Percentiles rank a stretch among this genome's conserved stretches.
These are phyloP conservation scores for Chenopodium suecicum DNA, from an alignment of 148 eudicot genomes.

Conservation along the genomic window DNA sequence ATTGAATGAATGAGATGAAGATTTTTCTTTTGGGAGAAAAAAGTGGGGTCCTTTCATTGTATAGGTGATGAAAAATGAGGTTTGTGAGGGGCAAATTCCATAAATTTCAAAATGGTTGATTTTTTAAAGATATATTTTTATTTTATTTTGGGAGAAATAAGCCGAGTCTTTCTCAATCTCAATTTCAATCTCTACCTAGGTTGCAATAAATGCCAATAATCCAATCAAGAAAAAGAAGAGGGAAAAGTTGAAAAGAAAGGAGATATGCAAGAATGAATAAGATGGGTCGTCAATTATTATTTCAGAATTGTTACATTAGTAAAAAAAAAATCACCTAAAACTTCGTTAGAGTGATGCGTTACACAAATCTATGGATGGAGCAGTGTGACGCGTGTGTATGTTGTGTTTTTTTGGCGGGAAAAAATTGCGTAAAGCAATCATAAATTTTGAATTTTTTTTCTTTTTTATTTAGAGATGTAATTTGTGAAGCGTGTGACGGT, in stretches of 20 bases:
- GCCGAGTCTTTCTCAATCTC: slow-evolving; percentile 8
- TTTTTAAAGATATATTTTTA: background rate
- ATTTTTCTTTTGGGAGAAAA: slow-evolving; percentile 1
- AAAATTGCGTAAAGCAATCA: background rate
- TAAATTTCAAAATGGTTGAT: slow-evolving; percentile 19
- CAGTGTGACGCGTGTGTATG: slow-evolving; percentile 17
- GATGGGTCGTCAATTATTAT: background rate
- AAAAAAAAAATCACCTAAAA: background rate
- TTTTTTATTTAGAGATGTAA: background rate
- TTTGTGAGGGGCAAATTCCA: slow-evolving; percentile 2
- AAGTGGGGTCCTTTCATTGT: slow-evolving; percentile 20
- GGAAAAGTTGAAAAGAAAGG: background rate
- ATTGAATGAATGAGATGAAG: background rate
- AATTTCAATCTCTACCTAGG: background rate
- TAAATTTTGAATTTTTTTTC: background rate
- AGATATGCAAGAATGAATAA: slow-evolving; percentile 9
- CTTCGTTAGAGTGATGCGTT: slow-evolving; percentile 2
- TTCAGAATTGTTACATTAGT: background rate
- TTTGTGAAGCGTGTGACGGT: slow-evolving; percentile 7
- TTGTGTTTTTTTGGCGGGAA: slow-evolving; percentile 22
- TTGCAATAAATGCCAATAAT: too few relatives aligned
- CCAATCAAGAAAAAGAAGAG: too few relatives aligned
- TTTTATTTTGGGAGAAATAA: slow-evolving; percentile 3
- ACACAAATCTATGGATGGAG: background rate
- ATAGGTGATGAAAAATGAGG: slow-evolving; percentile 20